Conservation (phyloP, 164 flowering plant species). For the Dillenia turbinata region DNA sequence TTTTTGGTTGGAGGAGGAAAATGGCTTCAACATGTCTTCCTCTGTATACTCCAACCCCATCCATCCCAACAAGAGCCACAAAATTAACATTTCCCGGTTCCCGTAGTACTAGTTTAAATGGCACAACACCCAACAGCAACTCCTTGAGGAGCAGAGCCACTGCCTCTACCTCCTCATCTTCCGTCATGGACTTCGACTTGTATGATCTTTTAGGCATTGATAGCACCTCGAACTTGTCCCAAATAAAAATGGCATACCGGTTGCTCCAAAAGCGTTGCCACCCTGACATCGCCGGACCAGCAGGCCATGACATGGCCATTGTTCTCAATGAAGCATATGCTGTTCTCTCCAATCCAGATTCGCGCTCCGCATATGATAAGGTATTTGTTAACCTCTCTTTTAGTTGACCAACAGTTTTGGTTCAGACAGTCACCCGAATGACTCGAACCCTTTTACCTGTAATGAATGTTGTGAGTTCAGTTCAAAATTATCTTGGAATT, state of each 20-base stretch:
- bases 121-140: constrained; percentile 6
- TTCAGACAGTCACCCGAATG: too few species aligned
- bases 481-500: too few species aligned
- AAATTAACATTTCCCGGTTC: background rate
- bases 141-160: constrained; percentile 27
- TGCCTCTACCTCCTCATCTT: constrained; percentile 22
- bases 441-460: background rate
- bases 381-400: constrained; percentile 16
- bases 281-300: constrained; percentile 84
- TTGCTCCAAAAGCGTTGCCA: constrained; percentile 84
- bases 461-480: background rate
- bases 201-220: constrained; percentile 91
- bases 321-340: constrained; percentile 82
- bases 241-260: constrained; percentile 72
- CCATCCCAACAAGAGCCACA: constrained; percentile 11
- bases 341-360: constrained; percentile 64
- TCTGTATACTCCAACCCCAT: constrained; percentile 15
- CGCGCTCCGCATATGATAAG: constrained; percentile 75
- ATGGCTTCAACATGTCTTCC: constrained; percentile 27
- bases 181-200: constrained; percentile 53
- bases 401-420: too few species aligned
- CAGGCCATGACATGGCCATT: constrained; percentile 95
- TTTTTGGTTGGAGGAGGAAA: background rate
- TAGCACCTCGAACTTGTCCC: constrained; percentile 45
- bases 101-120: background rate